Percentiles rank a stretch among this genome's conserved stretches.
These are phyloP conservation scores for Hygrophila difformis DNA, from an alignment of 257 asterid species.

Conservation along the genomic window DNA sequence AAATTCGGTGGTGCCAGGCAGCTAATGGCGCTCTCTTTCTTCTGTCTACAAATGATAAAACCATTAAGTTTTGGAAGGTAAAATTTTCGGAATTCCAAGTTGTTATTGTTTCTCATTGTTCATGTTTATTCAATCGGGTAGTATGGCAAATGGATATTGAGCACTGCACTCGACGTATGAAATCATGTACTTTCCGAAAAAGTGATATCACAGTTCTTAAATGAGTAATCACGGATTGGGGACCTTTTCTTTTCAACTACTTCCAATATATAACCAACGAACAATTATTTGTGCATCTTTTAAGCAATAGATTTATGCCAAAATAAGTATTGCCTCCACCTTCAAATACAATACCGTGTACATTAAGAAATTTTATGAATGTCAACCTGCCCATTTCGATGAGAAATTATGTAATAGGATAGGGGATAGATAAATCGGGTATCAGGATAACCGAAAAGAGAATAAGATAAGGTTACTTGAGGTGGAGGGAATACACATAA, in stretches of 20 bases:
- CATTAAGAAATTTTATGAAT: no score
- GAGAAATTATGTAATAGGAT: no score
- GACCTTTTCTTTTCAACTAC: slow-evolving; percentile 11
- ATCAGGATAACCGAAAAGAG: no score
- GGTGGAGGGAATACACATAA: no score
- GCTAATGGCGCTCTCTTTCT: slow-evolving; percentile 71
- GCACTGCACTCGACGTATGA: slow-evolving; percentile 8
- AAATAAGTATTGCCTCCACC: no score
- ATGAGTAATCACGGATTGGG: no score
- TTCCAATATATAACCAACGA: slow-evolving; percentile 5
- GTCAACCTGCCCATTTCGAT: no score
- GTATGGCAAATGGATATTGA: slow-evolving; percentile 3
- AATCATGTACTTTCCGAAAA: background rate
- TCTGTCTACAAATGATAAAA: slow-evolving; percentile 77
- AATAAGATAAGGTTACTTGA: no score
- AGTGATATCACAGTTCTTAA: no score
- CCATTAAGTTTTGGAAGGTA: slow-evolving; percentile 82
- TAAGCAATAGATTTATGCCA: slow-evolving; percentile 16
- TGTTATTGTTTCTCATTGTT: no score
- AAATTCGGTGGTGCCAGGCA: slow-evolving; percentile 80
- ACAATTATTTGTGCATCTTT: background rate
- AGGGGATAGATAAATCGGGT: no score
- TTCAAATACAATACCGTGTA: no score
- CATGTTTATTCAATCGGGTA: slow-evolving; percentile 6
- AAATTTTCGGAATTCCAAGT: slow-evolving; percentile 9